These are phyloP conservation scores for Fusarium sterilihyphosum DNA, from an alignment of 2,329 filamentous ascomycete species.

Conservation along the genomic window DNA sequence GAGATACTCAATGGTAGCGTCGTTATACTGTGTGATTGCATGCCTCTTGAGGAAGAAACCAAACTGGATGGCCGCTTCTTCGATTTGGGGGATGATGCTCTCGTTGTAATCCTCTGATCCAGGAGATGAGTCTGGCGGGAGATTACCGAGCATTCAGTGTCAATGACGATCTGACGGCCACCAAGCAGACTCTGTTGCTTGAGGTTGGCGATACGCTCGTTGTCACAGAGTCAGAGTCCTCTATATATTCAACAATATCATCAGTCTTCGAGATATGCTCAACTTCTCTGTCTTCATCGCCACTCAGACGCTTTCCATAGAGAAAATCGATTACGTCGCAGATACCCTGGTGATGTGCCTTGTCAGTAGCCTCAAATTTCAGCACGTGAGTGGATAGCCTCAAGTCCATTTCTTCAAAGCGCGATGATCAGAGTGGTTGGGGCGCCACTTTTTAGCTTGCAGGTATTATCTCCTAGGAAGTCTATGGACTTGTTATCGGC, in stretches of 20 bases:
- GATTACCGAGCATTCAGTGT: too few relatives aligned
- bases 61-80: background rate
- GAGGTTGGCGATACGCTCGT: too few relatives aligned
- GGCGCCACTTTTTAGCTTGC: rapidly evolving
- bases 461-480: background rate
- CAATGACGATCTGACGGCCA: too few relatives aligned
- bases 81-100: too few relatives aligned
- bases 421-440: rapidly evolving
- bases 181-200: too few relatives aligned
- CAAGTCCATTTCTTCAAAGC: background rate
- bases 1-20: background rate
- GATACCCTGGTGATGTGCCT: background rate
- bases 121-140: background rate
- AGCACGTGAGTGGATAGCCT: background rate
- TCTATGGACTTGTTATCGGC: too few relatives aligned
- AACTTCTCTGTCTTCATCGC: too few relatives aligned
- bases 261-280: too few relatives aligned
- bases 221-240: too few relatives aligned
- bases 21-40: rapidly evolving
- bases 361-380: background rate
- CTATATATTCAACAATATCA: too few relatives aligned
- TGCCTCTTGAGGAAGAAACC: background rate
- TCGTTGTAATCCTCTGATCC: background rate
- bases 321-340: rapidly evolving
- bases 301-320: too few relatives aligned